These are phyloP conservation scores for Paracoccidioides brasiliensis DNA, from an alignment of 2,329 filamentous ascomycete species.

Conservation along the genomic window DNA sequence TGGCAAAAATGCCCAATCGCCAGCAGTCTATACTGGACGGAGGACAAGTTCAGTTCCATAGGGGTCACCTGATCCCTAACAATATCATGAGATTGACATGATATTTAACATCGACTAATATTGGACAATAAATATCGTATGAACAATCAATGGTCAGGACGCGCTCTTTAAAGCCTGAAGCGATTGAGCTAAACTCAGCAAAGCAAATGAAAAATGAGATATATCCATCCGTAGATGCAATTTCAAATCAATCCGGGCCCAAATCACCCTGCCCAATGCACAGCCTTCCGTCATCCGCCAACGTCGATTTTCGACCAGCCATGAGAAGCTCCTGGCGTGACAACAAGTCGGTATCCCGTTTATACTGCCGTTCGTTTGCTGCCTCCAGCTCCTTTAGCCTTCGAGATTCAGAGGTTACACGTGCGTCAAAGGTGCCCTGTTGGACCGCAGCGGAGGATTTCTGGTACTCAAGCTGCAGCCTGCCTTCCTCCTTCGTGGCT, in stretches of 20 bases:
- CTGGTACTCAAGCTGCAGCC: slow-evolving; percentile 8
- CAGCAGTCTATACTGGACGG: too few species aligned
- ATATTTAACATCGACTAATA: too few species aligned
- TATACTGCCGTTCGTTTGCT: slow-evolving; percentile 10
- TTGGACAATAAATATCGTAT: too few species aligned
- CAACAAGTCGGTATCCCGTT: slow-evolving; percentile 10
- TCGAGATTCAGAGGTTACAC: slow-evolving; percentile 6
- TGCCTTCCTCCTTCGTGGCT: slow-evolving; percentile 4
- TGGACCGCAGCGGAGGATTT: slow-evolving; percentile 5
- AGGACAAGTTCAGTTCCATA: too few species aligned
- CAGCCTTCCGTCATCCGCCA: slow-evolving; percentile 2
- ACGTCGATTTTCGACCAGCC: slow-evolving; percentile 4
- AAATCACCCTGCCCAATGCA: slow-evolving; percentile 1
- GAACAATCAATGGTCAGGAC: too few species aligned
- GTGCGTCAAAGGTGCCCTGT: slow-evolving; percentile 7
- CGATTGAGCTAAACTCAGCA: not conserved
- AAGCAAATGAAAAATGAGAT: not conserved
- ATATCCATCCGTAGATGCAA: too few species aligned
- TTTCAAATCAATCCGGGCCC: slow-evolving; percentile 9
- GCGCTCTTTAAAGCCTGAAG: too few species aligned
- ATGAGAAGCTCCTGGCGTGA: slow-evolving; percentile 8
- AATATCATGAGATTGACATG: too few species aligned
- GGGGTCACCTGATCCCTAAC: too few species aligned
- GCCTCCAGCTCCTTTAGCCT: slow-evolving; percentile 10
- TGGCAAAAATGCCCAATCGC: too few species aligned